These are phyloP conservation scores for Teunomyces panamensis DNA, from an alignment of 805 yeast species.

Conservation along the genomic window DNA sequence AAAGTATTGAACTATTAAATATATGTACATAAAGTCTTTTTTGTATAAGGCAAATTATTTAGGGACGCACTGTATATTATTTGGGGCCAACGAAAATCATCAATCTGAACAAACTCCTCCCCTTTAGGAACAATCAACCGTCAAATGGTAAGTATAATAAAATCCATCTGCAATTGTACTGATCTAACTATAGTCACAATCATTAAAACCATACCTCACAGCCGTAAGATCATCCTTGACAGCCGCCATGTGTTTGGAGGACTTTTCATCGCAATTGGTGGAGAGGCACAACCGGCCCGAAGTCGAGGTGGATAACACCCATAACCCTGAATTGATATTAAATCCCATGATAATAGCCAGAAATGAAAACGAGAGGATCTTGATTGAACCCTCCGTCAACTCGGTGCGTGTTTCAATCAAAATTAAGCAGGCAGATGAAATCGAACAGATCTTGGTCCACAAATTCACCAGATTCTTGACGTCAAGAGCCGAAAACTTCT, in stretches of 20 bases:
- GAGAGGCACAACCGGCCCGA: conserved; percentile 98
- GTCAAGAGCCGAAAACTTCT: conserved; percentile 92
- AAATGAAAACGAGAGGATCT: conserved; percentile 87
- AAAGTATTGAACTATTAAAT: conserved; percentile 6
- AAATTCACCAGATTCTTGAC: conserved; percentile 92
- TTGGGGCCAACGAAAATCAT: neutral
- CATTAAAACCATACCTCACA: conserved; percentile 88
- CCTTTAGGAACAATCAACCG: neutral
- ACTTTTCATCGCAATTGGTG: conserved; percentile 90
- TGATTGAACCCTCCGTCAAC: conserved; percentile 92
- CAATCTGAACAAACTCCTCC: neutral
- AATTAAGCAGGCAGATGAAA: conserved; percentile 97
- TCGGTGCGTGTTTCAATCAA: conserved; percentile 87
- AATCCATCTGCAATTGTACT: neutral
- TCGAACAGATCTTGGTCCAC: conserved; percentile 90
- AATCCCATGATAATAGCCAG: conserved; percentile 89
- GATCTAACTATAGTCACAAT: conserved; percentile 71
- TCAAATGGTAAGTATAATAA: neutral
- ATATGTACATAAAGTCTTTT: neutral
- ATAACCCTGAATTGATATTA: conserved; percentile 75
- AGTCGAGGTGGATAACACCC: conserved; percentile 73
- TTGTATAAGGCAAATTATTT: neutral
- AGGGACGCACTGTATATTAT: neutral
- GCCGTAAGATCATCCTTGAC: conserved; percentile 93
- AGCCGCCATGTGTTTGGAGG: conserved; percentile 88